A percentile compares a stretch with the other conserved stretches of the same genome.
Evolutionary conservation across 768 basidiomycete species (phyloP).

Genomic region (Boletus bicolor): DNA sequence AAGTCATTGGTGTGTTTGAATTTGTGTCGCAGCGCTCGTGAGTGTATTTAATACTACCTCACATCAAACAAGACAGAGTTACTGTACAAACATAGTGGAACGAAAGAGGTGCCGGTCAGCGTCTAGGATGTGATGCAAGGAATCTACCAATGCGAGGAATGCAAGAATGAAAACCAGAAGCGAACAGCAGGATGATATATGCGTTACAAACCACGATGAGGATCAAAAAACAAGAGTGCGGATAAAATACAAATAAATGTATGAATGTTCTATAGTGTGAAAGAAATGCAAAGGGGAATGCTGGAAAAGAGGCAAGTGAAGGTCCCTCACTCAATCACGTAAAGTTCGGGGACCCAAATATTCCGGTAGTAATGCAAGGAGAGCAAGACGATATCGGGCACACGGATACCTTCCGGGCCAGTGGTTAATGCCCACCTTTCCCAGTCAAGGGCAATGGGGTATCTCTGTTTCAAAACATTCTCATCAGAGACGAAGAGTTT

Average conservation of each 20-base stretch:
- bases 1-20: too few species aligned
- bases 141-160: neutral
- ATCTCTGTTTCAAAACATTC: constrained; percentile 1
- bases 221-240: neutral
- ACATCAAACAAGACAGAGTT: too few species aligned
- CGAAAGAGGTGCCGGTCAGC: neutral
- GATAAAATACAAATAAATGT: constrained; percentile 10
- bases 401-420: constrained; percentile 14
- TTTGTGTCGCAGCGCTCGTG: too few species aligned
- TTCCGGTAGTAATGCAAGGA: constrained; percentile 28
- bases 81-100: neutral
- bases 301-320: neutral
- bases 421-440: constrained; percentile 21
- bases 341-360: constrained; percentile 30
- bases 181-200: neutral
- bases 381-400: constrained; percentile 17
- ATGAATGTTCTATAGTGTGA: neutral
- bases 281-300: neutral
- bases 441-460: constrained; percentile 7
- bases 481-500: neutral
- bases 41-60: too few species aligned
- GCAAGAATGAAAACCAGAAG: neutral
- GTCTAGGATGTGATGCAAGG: neutral
- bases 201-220: neutral
- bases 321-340: constrained; percentile 23